These are phyloP conservation scores for Macrolepiota dolichaula DNA, from an alignment of 768 basidiomycete genomes.

Conservation along the genomic window DNA sequence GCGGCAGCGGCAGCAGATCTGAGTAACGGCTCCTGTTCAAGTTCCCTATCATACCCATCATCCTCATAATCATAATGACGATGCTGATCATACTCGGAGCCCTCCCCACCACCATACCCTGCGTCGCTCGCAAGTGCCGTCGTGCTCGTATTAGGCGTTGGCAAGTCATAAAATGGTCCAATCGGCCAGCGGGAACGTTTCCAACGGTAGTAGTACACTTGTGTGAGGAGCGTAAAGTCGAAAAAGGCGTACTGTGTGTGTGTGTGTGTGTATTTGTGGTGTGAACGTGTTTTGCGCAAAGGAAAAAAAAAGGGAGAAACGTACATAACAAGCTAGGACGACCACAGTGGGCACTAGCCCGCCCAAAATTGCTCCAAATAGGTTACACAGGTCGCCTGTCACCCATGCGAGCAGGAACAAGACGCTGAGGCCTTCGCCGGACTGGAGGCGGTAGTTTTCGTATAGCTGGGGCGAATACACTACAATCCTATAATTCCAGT, in stretches of 20 bases:
- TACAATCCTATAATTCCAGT: conserved; percentile 57
- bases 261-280: too few species aligned
- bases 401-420: conserved; percentile 82
- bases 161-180: not conserved
- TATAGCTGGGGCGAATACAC: conserved; percentile 89
- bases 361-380: conserved; percentile 69
- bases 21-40: conserved; percentile 6
- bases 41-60: not conserved
- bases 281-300: too few species aligned
- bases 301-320: conserved; percentile 26
- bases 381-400: conserved; percentile 73
- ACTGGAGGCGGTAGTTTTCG: conserved; percentile 83
- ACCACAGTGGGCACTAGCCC: conserved; percentile 82
- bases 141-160: conserved; percentile 30
- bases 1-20: too few species aligned
- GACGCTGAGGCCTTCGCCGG: conserved; percentile 88
- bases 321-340: conserved; percentile 79
- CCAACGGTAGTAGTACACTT: conserved; percentile 91
- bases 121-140: conserved; percentile 18
- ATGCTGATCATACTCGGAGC: not conserved
- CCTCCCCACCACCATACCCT: not conserved
- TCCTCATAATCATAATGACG: not conserved
- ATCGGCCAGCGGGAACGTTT: conserved; percentile 27
- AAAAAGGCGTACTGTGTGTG: conserved; percentile 74
- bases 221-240: conserved; percentile 73